Percentiles rank a stretch among this genome's conserved stretches.
These are phyloP conservation scores for Cryptococcus sp. DNA, from an alignment of 1,284 basidiomycete genomes.

Conservation along the genomic window DNA sequence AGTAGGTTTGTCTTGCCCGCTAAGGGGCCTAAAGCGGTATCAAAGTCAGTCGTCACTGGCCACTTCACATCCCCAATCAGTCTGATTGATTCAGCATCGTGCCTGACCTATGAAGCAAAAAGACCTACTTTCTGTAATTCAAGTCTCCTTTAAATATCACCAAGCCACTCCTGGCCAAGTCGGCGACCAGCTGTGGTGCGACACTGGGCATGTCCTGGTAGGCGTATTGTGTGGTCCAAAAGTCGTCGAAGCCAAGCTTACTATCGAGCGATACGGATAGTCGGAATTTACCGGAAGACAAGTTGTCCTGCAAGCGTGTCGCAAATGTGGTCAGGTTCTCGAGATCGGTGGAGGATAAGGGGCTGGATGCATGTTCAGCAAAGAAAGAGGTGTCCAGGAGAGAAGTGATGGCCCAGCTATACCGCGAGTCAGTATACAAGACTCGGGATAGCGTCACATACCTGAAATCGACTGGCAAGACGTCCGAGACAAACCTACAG, in stretches of 20 bases:
- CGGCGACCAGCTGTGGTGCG: constrained; percentile 59
- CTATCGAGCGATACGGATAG: constrained; percentile 66
- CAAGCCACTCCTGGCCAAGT: constrained; percentile 63
- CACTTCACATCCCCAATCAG: constrained; percentile 85
- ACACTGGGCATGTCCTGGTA: constrained; percentile 72
- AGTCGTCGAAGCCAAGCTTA: constrained; percentile 58
- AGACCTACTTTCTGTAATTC: constrained; percentile 75
- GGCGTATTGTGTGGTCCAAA: constrained; percentile 79
- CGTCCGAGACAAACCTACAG: constrained; percentile 85
- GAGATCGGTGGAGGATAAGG: constrained; percentile 28
- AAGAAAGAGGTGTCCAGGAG: constrained; percentile 56
- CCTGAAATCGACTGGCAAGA: constrained; percentile 72
- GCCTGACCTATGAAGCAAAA: neutral
- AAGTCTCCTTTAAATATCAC: constrained; percentile 97
- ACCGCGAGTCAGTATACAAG: neutral
- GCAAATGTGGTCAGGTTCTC: constrained; percentile 58
- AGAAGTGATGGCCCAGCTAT: constrained; percentile 50
- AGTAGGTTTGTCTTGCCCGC: constrained; percentile 74
- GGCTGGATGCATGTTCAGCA: constrained; percentile 53
- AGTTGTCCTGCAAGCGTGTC: constrained; percentile 66
- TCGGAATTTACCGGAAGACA: constrained; percentile 67
- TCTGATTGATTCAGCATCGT: constrained; percentile 39
- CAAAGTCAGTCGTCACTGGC: constrained; percentile 77
- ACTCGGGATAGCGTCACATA: constrained; percentile 47
- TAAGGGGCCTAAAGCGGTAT: constrained; percentile 70